Evolutionary conservation across 495 filamentous ascomycete genomes (phyloP).

Genomic region (Daldinia caldariorum): DNA sequence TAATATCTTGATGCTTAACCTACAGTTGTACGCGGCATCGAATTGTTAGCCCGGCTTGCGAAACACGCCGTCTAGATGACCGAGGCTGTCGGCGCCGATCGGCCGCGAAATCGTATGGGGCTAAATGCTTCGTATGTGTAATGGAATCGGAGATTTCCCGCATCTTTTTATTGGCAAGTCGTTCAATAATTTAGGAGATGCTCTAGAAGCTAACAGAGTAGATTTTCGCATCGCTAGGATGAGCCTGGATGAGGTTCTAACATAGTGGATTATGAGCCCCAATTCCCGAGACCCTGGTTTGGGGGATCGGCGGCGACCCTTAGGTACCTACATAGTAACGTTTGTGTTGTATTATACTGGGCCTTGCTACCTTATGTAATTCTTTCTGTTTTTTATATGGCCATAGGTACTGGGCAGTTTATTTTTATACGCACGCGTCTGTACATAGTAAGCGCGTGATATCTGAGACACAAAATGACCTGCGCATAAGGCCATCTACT

Average conservation of each 20-base stretch:
- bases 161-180: constrained; percentile 13
- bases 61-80: background rate
- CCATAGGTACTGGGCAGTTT: background rate
- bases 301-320: constrained; percentile 32
- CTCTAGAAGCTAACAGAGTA: constrained; percentile 19
- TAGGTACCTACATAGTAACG: too few species aligned
- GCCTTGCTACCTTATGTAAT: background rate
- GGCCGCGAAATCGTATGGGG: background rate
- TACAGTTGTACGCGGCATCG: background rate
- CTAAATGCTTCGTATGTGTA: constrained; percentile 4
- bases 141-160: too few species aligned
- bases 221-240: constrained; percentile 36
- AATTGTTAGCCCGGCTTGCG: background rate
- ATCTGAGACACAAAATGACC: constrained; percentile 21
- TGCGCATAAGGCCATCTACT: constrained; percentile 17
- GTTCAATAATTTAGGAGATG: background rate
- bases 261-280: constrained; percentile 11
- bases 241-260: constrained; percentile 40
- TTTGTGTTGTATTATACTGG: constrained; percentile 8
- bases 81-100: constrained; percentile 20
- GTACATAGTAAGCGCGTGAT: constrained; percentile 14
- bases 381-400: too few species aligned
- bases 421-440: background rate
- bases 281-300: constrained; percentile 39
- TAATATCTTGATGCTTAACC: background rate